Conservation (phyloP, 2,329 filamentous ascomycete species). For the Colletotrichum orchidophilum region DNA sequence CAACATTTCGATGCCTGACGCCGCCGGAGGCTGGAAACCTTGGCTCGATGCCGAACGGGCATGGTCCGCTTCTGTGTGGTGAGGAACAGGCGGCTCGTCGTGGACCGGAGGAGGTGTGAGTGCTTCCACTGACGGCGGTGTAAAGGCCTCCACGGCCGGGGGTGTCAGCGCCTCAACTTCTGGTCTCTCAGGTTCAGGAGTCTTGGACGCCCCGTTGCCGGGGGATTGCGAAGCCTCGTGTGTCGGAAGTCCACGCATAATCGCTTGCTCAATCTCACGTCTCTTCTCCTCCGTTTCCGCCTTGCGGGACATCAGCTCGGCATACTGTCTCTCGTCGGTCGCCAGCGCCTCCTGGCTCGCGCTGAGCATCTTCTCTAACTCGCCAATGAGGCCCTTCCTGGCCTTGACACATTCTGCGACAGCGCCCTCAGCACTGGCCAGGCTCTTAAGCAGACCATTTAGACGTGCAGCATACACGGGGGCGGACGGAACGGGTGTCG, state of each 20-base stretch:
- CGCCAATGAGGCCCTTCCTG: conserved; percentile 78
- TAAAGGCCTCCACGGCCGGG: conserved; percentile 65
- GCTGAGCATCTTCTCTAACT: conserved; percentile 83
- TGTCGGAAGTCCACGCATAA: conserved; percentile 82
- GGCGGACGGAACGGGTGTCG: conserved; percentile 75
- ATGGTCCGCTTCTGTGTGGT: conserved; percentile 34
- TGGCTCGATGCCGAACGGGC: conserved; percentile 33
- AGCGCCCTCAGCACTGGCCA: conserved; percentile 88
- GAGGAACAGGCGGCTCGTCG: conserved; percentile 37
- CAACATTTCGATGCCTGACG: conserved; percentile 51
- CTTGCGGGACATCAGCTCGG: conserved; percentile 73
- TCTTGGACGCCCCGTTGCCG: conserved; percentile 56
- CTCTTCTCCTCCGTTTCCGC: conserved; percentile 82
- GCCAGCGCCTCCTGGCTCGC: conserved; percentile 75
- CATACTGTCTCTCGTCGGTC: conserved; percentile 73
- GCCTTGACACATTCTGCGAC: conserved; percentile 91
- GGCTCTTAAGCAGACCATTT: conserved; percentile 86
- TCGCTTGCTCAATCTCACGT: conserved; percentile 87
- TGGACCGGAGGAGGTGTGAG: conserved; percentile 36
- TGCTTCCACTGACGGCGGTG: conserved; percentile 37
- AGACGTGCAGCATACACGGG: conserved; percentile 93
- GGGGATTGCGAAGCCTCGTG: conserved; percentile 60
- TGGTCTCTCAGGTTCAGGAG: conserved; percentile 69
- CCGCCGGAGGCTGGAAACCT: conserved; percentile 35
- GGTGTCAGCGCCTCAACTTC: conserved; percentile 89